Evolutionary conservation across 768 basidiomycete genomes (phyloP), one percentile per base, ranked within the genome.

Genomic region (Boletellus ananas): DNA sequence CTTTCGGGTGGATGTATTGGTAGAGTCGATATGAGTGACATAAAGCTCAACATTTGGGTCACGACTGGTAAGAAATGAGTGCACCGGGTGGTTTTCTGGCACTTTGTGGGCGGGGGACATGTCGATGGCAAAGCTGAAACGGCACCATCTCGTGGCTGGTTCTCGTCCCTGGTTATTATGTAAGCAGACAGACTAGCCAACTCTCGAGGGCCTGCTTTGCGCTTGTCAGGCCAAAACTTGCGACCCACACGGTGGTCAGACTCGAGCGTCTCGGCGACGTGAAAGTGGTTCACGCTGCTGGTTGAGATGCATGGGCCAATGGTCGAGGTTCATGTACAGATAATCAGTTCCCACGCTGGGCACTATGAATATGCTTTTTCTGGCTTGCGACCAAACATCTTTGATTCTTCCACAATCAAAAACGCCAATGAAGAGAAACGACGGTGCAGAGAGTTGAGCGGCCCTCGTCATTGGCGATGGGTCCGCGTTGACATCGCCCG

Each of bases 401-500:
- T 52, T 13, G 70, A 75, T 74, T 70, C 74, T 74, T 74, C 72
- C 72, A 74, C 74, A 66, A 72, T 74, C 72, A 74, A 67, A 63
- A 68, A 63, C 73, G 73, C 65, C 70, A 13, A 72, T 79, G 78
- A 79, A 66, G 79, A 79, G 74, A 78, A 69, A 59, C 58, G 58
- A 59, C 67, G 77, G 77, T 76, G 79, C 79, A 81, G 70, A 69
- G 78, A 72, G 74, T 72, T 78, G 79, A 81, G 79, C 71, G 55
- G 69, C 69, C 73, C 71, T 62, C 70, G 51, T 56, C 50, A 23
- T 14, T 21, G 53, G 57, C 62, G 69, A 55, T 38, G 63, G 72
- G 75, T 70, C 72, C 60, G 73, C 77, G 57, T 68, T 81, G 79
- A 81, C 77, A 77, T 79, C 74, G 79, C 73, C 78, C 78, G 79